Evolutionary conservation across 1,139 yeast genomes (phyloP).

Genomic region (Saccharomycopsis hybrid): DNA sequence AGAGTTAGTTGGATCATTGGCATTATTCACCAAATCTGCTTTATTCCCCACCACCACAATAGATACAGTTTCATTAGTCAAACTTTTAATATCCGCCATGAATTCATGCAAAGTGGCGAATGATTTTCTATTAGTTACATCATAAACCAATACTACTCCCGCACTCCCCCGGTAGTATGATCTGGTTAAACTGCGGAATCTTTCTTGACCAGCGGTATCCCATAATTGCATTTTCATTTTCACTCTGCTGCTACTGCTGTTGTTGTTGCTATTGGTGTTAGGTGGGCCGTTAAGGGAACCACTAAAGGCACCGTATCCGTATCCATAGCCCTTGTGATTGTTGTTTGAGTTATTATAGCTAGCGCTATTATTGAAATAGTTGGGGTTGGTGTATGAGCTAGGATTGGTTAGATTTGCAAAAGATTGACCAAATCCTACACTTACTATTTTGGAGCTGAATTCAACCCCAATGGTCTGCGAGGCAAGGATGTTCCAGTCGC

Average conservation of each 20-base stretch:
- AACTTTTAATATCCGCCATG: conserved; percentile 41
- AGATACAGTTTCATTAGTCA: conserved; percentile 35
- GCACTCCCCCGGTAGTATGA: conserved; percentile 77
- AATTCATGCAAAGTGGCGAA: conserved; percentile 42
- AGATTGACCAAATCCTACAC: conserved; percentile 26
- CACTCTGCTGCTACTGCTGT: neutral
- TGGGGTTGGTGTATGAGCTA: no score
- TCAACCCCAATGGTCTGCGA: conserved; percentile 43
- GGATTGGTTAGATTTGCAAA: no score
- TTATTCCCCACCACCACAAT: conserved; percentile 46
- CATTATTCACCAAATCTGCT: conserved; percentile 30
- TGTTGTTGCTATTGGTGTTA: conserved; percentile 22
- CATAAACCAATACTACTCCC: conserved; percentile 73
- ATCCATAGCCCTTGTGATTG: no score
- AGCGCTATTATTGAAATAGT: no score
- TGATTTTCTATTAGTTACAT: conserved; percentile 51
- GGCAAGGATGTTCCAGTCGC: conserved; percentile 29
- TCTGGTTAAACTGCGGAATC: conserved; percentile 67
- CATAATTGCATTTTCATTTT: conserved; percentile 45
- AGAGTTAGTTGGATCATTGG: neutral
- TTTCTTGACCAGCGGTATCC: conserved; percentile 83
- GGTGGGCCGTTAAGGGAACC: neutral
- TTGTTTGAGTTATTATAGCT: no score
- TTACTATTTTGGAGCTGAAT: conserved; percentile 38
- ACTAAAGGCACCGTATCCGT: no score